phyloP scores from a whole-genome alignment of 2,329 filamentous ascomycete species.

The Penicillium psychrosexuale region DNA sequence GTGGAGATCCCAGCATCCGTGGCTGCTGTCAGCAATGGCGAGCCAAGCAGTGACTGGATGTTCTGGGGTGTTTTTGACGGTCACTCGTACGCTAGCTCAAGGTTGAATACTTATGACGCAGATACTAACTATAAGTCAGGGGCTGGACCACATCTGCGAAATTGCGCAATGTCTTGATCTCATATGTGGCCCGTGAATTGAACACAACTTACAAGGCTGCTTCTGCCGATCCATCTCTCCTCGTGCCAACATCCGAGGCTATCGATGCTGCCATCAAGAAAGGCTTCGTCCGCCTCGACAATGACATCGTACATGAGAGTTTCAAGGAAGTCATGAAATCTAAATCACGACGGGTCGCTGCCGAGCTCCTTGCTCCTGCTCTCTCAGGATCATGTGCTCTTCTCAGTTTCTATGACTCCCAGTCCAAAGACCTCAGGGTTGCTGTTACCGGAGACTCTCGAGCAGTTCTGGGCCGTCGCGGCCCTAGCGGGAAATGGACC shows the following conservation, averaged over 20 bases:
- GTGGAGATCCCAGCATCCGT: slow-evolving; percentile 74
- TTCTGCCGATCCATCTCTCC: slow-evolving; percentile 53
- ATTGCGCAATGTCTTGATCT: slow-evolving; percentile 85
- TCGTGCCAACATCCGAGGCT: slow-evolving; percentile 70
- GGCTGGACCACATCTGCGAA: slow-evolving; percentile 99
- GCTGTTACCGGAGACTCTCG: slow-evolving; percentile 96
- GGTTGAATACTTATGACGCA: background rate
- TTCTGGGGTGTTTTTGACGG: slow-evolving; percentile 99
- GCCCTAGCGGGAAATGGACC: slow-evolving; percentile 80
- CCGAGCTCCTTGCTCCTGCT: slow-evolving; percentile 86
- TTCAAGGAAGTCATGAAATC: slow-evolving; percentile 87
- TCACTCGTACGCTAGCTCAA: slow-evolving; percentile 67
- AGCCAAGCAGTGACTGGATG: slow-evolving; percentile 84
- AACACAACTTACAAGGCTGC: slow-evolving; percentile 86
- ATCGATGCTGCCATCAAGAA: slow-evolving; percentile 90
- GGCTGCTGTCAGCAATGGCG: slow-evolving; percentile 54
- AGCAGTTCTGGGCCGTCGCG: slow-evolving; percentile 81
- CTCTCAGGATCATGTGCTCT: slow-evolving; percentile 96
- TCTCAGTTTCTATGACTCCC: slow-evolving; percentile 91
- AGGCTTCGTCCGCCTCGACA: slow-evolving; percentile 81
- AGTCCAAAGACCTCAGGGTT: slow-evolving; percentile 81
- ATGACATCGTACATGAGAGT: slow-evolving; percentile 92
- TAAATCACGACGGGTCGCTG: slow-evolving; percentile 84
- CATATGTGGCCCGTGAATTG: slow-evolving; percentile 86
- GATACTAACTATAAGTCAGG: slow-evolving; percentile 45